phyloP scores from a whole-genome alignment of 441 rosid species.

The Adansonia rubrostipa region DNA sequence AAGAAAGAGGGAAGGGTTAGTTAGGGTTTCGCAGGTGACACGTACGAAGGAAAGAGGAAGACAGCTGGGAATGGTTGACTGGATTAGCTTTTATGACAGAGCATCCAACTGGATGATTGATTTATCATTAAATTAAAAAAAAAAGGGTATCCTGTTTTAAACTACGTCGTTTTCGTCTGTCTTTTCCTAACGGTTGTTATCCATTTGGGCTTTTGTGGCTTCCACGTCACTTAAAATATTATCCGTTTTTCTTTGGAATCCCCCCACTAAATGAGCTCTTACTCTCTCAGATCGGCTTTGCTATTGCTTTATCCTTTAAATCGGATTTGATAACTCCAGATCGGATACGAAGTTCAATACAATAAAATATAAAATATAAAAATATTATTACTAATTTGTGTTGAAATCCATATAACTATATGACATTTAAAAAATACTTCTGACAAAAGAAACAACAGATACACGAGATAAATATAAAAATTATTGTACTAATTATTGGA shows the following conservation, averaged over 20 bases:
- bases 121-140: slow-evolving; percentile 23
- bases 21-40: slow-evolving; percentile 70
- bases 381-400: too few relatives aligned
- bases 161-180: neutral
- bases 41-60: slow-evolving; percentile 56
- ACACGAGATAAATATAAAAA: too few relatives aligned
- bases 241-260: neutral
- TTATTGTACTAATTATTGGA: neutral
- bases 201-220: slow-evolving; percentile 18
- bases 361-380: too few relatives aligned
- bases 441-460: too few relatives aligned
- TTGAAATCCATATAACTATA: too few relatives aligned
- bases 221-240: slow-evolving; percentile 1
- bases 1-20: slow-evolving; percentile 10
- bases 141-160: neutral
- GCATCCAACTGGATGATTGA: slow-evolving; percentile 25
- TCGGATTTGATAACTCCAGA: too few relatives aligned
- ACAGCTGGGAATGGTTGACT: slow-evolving; percentile 71
- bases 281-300: neutral
- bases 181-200: neutral
- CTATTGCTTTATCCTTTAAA: too few relatives aligned
- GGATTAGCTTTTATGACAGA: slow-evolving; percentile 51
- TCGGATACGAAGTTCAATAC: too few relatives aligned
- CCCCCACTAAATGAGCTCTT: neutral
- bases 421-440: too few relatives aligned